A percentile compares a stretch with the other conserved stretches of the same genome.
These are phyloP conservation scores for Pneumocystis oryctolagi DNA, from an alignment of 1,139 yeast species.

Conservation along the genomic window DNA sequence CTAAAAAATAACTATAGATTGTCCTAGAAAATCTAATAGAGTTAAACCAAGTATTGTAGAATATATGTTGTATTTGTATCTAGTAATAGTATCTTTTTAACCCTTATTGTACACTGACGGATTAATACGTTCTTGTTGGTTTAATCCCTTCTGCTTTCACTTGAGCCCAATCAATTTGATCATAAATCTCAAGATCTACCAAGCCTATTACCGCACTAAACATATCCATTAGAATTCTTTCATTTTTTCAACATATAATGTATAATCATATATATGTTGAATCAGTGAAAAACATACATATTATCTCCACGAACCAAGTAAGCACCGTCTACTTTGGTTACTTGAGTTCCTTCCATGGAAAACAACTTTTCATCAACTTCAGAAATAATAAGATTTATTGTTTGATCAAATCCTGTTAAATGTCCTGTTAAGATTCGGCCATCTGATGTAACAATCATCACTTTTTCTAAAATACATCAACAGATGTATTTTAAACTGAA, in stretches of 20 bases:
- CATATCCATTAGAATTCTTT: conserved; percentile 19
- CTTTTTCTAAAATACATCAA: conserved; percentile 27
- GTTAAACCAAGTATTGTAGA: neutral
- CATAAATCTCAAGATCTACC: neutral
- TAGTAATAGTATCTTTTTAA: neutral
- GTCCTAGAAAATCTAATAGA: neutral
- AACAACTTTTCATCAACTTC: conserved; percentile 41
- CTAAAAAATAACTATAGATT: neutral
- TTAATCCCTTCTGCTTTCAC: conserved; percentile 13
- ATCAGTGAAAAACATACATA: conserved; percentile 59
- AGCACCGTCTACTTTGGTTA: conserved; percentile 41
- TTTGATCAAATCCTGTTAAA: conserved; percentile 67
- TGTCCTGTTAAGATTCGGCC: conserved; percentile 57
- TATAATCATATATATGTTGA: conserved; percentile 36
- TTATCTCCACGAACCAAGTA: conserved; percentile 69
- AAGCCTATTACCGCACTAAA: neutral
- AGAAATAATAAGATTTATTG: conserved; percentile 56
- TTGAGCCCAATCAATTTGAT: neutral
- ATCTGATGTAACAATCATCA: conserved; percentile 68
- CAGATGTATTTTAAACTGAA: neutral
- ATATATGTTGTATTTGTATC: neutral
- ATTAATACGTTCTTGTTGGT: conserved; percentile 8
- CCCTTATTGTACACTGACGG: neutral
- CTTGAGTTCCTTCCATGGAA: conserved; percentile 33
- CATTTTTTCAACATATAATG: conserved; percentile 43